Evolutionary conservation across 2,329 filamentous ascomycete species (phyloP).

Genomic region (Trichoderma endophyticum): DNA sequence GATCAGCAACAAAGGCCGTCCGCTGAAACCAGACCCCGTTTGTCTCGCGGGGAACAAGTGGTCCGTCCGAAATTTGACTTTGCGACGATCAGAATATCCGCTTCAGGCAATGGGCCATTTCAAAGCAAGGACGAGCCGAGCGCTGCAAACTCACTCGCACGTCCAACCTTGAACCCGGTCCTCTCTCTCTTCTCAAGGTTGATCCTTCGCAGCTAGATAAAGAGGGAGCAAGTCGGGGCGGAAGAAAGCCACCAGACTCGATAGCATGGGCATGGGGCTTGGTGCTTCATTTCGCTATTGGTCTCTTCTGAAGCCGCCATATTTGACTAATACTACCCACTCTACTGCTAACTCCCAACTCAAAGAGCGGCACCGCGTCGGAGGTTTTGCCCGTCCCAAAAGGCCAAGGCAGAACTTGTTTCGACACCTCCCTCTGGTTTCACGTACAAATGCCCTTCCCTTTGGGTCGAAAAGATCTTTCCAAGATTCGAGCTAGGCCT

Average conservation of each 20-base stretch:
- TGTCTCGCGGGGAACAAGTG: not conserved
- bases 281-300: not conserved
- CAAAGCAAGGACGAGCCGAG: not conserved
- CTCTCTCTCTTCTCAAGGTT: not conserved
- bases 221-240: not conserved
- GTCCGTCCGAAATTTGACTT: not conserved
- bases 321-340: not conserved
- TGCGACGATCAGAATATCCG: constrained; percentile 7
- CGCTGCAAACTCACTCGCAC: not conserved
- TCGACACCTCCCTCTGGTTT: not conserved
- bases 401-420: not conserved
- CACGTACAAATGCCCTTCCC: not conserved
- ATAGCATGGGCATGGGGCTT: not conserved
- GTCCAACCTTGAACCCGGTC: not conserved
- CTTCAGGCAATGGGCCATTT: not conserved
- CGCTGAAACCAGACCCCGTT: not conserved
- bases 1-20: not conserved
- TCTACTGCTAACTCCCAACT: not conserved
- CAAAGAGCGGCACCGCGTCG: not conserved
- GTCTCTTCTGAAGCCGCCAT: not conserved
- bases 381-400: not conserved
- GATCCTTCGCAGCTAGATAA: not conserved
- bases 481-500: not conserved
- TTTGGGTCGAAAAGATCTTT: not conserved
- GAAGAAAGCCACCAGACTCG: not conserved